Percentiles rank a stretch among this genome's conserved stretches.
phyloP scores from a whole-genome alignment of 2,329 filamentous ascomycete species.

The Aspergillus awamori region DNA sequence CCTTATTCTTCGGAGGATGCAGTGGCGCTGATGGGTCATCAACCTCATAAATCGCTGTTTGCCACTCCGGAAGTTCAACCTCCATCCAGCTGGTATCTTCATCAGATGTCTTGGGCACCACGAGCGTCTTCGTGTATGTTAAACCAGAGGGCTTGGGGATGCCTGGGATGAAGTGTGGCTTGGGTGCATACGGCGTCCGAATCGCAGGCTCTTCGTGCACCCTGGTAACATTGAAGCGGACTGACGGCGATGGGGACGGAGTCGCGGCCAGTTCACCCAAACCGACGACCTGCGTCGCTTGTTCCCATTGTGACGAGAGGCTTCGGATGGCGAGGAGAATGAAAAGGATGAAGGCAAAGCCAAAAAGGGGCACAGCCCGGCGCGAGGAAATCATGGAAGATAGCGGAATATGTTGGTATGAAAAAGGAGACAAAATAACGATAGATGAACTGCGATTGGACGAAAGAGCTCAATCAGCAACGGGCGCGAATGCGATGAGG shows the following conservation, averaged over 20 bases:
- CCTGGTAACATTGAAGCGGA: conserved; percentile 23
- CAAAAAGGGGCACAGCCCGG: conserved; percentile 35
- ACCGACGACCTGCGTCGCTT: conserved; percentile 41
- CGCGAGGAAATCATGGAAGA: conserved; percentile 38
- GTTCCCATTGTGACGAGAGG: conserved; percentile 39
- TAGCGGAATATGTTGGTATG: conserved; percentile 13
- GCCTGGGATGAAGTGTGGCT: conserved; percentile 38
- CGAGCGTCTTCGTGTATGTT: conserved; percentile 57
- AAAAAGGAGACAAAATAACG: background rate
- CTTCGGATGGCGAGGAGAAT: conserved; percentile 33
- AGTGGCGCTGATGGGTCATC: conserved; percentile 54
- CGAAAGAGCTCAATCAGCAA: conserved; percentile 5
- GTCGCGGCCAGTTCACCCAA: conserved; percentile 36
- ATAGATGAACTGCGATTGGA: conserved; percentile 9
- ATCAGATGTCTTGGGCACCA: conserved; percentile 56
- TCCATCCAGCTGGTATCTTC: conserved; percentile 61
- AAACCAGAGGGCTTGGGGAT: conserved; percentile 48
- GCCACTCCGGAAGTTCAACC: conserved; percentile 53
- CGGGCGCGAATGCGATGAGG: background rate
- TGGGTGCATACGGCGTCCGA: conserved; percentile 31
- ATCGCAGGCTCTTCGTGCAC: conserved; percentile 13
- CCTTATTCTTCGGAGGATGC: conserved; percentile 61
- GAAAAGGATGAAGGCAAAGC: conserved; percentile 36
- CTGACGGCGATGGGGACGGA: conserved; percentile 15
- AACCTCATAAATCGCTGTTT: conserved; percentile 54